Percentiles rank a stretch among this genome's conserved stretches.
Evolutionary conservation across 495 filamentous ascomycete genomes (phyloP).

Genomic region (Aspergillus carlsbadensis): DNA sequence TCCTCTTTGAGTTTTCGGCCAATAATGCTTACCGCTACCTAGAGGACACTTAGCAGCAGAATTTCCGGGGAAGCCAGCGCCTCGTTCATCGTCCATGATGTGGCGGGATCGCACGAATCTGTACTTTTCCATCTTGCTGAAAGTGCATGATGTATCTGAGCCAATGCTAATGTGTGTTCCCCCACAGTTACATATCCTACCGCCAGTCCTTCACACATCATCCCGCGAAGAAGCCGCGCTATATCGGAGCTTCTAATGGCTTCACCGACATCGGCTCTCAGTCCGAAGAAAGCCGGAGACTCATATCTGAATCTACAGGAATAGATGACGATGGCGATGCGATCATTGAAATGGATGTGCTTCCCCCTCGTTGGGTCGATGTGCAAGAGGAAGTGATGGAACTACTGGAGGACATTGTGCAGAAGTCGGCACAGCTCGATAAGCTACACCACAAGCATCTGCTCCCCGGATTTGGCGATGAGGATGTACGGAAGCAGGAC

Average conservation of each 20-base stretch:
- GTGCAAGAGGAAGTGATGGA: constrained; percentile 91
- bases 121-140: constrained; percentile 44
- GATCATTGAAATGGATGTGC: constrained; percentile 96
- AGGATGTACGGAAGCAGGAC: constrained; percentile 77
- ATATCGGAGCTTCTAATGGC: constrained; percentile 67
- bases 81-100: constrained; percentile 49
- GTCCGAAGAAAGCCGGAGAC: constrained; percentile 77
- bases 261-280: constrained; percentile 63
- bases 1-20: not conserved
- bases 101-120: constrained; percentile 99
- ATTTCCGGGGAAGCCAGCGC: constrained; percentile 12
- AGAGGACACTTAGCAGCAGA: constrained; percentile 23
- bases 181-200: constrained; percentile 89
- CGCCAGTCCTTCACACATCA: constrained; percentile 97
- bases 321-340: constrained; percentile 89
- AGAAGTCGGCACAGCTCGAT: constrained; percentile 79
- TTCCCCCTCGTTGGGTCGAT: constrained; percentile 95
- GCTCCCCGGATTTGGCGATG: constrained; percentile 94
- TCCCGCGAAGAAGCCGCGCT: constrained; percentile 78
- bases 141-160: not conserved
- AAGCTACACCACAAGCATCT: constrained; percentile 96
- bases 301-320: constrained; percentile 70
- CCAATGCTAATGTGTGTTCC: constrained; percentile 10
- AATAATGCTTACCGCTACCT: constrained; percentile 22
- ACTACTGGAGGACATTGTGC: constrained; percentile 73